These are phyloP conservation scores for Takashimella tepidaria DNA, from an alignment of 1,284 basidiomycete genomes.

Conservation along the genomic window DNA sequence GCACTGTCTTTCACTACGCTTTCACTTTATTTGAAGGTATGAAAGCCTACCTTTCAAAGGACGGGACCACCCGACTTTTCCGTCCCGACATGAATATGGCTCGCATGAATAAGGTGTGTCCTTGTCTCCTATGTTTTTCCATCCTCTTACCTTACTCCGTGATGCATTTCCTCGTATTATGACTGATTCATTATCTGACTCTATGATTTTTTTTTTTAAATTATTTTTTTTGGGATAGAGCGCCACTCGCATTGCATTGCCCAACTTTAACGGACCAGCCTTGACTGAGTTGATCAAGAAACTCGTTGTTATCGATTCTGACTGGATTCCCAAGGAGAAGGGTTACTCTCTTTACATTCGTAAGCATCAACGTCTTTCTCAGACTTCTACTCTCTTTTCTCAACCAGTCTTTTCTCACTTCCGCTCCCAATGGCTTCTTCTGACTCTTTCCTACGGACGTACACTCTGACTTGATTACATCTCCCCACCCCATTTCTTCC, in stretches of 20 bases:
- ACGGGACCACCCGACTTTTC: constrained; percentile 81
- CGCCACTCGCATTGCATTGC: constrained; percentile 48
- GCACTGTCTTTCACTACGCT: constrained; percentile 91
- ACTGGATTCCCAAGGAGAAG: constrained; percentile 86
- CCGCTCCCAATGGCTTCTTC: constrained; percentile 86
- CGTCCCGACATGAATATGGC: constrained; percentile 98
- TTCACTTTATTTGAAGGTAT: constrained; percentile 79
- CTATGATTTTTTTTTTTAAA: no score
- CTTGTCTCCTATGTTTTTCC: constrained; percentile 22
- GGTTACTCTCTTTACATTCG: constrained; percentile 91
- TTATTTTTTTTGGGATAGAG: no score
- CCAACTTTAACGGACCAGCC: constrained; percentile 71
- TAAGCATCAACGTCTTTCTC: constrained; percentile 21
- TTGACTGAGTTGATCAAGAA: constrained; percentile 82
- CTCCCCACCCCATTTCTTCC: no score
- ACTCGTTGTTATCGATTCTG: constrained; percentile 77
- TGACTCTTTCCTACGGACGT: no score
- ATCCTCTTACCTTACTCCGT: constrained; percentile 4
- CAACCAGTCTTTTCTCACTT: constrained; percentile 57
- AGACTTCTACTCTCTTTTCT: background rate
- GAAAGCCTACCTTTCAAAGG: constrained; percentile 84
- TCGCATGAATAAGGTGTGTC: constrained; percentile 52
- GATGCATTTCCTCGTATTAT: no score
- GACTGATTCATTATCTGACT: no score
- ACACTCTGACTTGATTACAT: no score